Conservation (phyloP, 768 basidiomycete genomes). For the Termitomyces sp. region DNA sequence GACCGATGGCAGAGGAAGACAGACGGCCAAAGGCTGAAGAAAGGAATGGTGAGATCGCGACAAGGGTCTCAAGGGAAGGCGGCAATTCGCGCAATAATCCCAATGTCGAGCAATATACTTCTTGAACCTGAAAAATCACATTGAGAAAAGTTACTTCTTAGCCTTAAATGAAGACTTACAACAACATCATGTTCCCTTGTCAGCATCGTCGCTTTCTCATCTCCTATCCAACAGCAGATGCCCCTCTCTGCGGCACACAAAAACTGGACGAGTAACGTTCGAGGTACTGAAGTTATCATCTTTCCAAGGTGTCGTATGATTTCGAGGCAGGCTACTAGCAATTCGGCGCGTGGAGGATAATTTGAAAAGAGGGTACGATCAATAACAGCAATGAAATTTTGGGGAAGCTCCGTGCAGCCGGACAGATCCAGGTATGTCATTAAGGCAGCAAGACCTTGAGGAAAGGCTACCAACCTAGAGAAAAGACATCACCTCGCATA, state of each 20-base stretch:
- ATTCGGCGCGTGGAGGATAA: conserved; percentile 32
- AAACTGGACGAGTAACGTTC: conserved; percentile 28
- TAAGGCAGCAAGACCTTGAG: conserved; percentile 21
- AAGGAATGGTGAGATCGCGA: conserved; percentile 42
- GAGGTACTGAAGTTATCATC: conserved; percentile 27
- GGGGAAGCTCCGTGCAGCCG: conserved; percentile 16
- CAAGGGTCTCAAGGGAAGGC: conserved; percentile 38
- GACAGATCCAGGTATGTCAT: conserved; percentile 22
- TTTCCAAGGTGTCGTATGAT: conserved; percentile 33
- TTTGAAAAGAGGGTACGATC: conserved; percentile 28
- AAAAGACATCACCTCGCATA: not conserved
- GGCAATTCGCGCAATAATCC: conserved; percentile 33
- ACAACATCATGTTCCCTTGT: conserved; percentile 44
- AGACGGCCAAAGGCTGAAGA: conserved; percentile 44
- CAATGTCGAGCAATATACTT: conserved; percentile 45
- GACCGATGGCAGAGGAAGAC: conserved; percentile 44
- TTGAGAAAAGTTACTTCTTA: not conserved
- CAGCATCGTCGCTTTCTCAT: conserved; percentile 36
- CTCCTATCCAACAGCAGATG: conserved; percentile 52
- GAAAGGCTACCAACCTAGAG: conserved; percentile 22
- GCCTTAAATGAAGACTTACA: conserved; percentile 31
- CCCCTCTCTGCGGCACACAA: conserved; percentile 34
- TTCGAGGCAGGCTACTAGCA: conserved; percentile 27
- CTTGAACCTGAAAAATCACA: conserved; percentile 24
- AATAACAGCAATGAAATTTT: conserved; percentile 25